Evolutionary conservation across 2,329 filamentous ascomycete species (phyloP).

Genomic region (Fusarium albidum): DNA sequence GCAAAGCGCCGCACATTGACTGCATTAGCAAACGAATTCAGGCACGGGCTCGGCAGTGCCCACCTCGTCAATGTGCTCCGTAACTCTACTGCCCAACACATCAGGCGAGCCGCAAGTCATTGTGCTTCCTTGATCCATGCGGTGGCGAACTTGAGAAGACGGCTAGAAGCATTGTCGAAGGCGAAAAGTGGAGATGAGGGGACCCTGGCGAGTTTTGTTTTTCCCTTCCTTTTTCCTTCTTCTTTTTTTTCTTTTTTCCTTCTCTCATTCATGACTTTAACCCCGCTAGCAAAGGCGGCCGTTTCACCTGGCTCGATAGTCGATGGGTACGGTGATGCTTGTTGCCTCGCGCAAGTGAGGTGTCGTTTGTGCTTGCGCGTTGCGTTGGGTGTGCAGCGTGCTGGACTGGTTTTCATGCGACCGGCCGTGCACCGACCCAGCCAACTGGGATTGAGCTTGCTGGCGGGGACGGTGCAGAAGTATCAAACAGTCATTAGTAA

Average conservation of each 20-base stretch:
- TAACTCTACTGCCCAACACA: constrained; percentile 1
- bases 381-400: neutral
- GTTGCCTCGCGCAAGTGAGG: constrained; percentile 1
- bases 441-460: constrained; percentile 20
- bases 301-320: constrained; percentile 32
- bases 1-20: constrained; percentile 29
- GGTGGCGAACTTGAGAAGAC: constrained; percentile 32
- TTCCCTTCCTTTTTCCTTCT: too few species aligned
- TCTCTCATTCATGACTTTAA: constrained; percentile 8
- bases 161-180: constrained; percentile 36
- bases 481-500: constrained; percentile 9
- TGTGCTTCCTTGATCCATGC: constrained; percentile 20
- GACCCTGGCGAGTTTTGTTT: constrained; percentile 1
- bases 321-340: constrained; percentile 19
- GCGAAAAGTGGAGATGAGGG: constrained; percentile 20
- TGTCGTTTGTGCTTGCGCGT: neutral
- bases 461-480: constrained; percentile 10
- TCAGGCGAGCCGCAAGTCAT: constrained; percentile 25
- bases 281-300: constrained; percentile 7
- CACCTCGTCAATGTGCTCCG: neutral
- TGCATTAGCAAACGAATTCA: constrained; percentile 25
- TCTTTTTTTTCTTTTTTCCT: constrained; percentile 6
- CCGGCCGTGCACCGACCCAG: constrained; percentile 28
- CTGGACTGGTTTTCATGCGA: constrained; percentile 20
- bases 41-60: constrained; percentile 23